A percentile compares a stretch with the other conserved stretches of the same genome.
phyloP scores from a whole-genome alignment of 257 asterid genomes.

The Gentiana straminea region DNA sequence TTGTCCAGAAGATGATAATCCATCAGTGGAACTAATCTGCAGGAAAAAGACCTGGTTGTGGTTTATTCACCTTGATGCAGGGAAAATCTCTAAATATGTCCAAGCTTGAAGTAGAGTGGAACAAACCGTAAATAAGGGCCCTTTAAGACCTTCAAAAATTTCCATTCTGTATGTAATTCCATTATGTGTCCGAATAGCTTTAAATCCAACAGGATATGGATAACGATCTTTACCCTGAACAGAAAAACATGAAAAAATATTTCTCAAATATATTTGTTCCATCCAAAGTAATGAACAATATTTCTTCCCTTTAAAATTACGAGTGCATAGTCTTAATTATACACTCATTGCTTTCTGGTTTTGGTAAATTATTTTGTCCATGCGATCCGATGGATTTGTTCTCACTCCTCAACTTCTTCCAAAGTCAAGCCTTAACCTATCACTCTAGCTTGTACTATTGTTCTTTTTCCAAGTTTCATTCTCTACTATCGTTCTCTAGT shows the following conservation, averaged over 20 bases:
- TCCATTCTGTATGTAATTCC: conserved; percentile 67
- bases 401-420: no score
- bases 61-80: conserved; percentile 2
- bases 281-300: no score
- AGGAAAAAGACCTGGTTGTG: neutral
- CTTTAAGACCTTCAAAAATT: conserved; percentile 77
- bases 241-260: conserved; percentile 9
- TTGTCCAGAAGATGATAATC: conserved; percentile 65
- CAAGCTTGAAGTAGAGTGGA: conserved; percentile 4
- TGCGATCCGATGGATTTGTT: no score
- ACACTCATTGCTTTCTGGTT: no score
- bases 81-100: neutral
- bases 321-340: no score
- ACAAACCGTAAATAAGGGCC: conserved; percentile 77
- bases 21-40: conserved; percentile 76
- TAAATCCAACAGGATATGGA: conserved; percentile 93
- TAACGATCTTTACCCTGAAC: conserved; percentile 88
- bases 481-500: no score
- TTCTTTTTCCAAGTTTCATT: no score
- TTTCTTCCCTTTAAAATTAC: no score
- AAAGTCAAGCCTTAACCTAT: no score
- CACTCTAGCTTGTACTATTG: no score
- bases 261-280: no score
- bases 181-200: conserved; percentile 60
- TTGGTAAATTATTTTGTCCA: no score